A percentile compares a stretch with the other conserved stretches of the same genome.
Conservation (phyloP, 1,284 basidiomycete species). For the Pascua guehoae region DNA sequence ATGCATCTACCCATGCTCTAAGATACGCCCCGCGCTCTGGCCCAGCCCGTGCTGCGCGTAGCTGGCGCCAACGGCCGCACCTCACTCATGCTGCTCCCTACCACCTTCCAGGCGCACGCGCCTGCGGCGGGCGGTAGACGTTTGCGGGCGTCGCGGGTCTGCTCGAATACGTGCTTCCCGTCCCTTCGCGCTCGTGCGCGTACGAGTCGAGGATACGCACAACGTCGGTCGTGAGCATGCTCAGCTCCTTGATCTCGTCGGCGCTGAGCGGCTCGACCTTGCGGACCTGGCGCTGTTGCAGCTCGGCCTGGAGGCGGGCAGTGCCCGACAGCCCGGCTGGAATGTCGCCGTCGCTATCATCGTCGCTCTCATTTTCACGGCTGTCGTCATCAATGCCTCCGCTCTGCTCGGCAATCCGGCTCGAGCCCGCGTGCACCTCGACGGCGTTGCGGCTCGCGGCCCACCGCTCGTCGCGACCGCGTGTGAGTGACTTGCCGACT, state of each 20-base stretch:
- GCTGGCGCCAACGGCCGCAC: too few relatives aligned
- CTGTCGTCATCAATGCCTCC: constrained; percentile 40
- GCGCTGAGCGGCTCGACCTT: constrained; percentile 54
- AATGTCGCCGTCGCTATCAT: constrained; percentile 54
- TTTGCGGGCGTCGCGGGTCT: constrained; percentile 18
- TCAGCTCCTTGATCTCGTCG: constrained; percentile 69
- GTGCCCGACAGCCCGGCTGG: neutral
- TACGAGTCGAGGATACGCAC: constrained; percentile 60
- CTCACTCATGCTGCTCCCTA: neutral
- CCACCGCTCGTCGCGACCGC: constrained; percentile 30
- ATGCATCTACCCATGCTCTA: too few relatives aligned
- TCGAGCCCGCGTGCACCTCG: constrained; percentile 16
- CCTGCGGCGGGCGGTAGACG: constrained; percentile 8
- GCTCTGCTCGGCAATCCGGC: constrained; percentile 21
- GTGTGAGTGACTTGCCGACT: constrained; percentile 53
- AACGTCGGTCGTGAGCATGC: constrained; percentile 67
- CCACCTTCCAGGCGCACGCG: constrained; percentile 1
- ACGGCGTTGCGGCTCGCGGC: constrained; percentile 17
- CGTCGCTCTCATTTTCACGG: constrained; percentile 56
- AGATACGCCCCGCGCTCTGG: too few relatives aligned
- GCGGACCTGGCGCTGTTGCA: constrained; percentile 11
- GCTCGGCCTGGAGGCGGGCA: constrained; percentile 12
- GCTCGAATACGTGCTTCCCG: constrained; percentile 19
- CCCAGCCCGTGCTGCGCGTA: too few relatives aligned
- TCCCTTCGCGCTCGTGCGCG: constrained; percentile 39